Conservation (phyloP, 2,329 filamentous ascomycete species). For the Colletotrichum sp. region DNA sequence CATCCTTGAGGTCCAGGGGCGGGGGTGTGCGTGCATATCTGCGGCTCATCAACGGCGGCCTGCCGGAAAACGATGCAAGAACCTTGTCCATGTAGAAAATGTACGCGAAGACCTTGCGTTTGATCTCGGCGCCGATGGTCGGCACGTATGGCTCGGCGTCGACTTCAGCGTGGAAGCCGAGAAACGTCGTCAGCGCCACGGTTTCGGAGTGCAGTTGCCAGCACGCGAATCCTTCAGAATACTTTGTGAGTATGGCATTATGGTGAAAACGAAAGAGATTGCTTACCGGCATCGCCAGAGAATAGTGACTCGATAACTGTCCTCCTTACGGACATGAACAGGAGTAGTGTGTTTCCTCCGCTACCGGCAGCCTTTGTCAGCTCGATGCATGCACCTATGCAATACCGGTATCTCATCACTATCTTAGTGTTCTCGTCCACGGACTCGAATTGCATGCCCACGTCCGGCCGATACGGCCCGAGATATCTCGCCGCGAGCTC, state of each 20-base stretch:
- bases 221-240: not conserved
- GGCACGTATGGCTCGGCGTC: slow-evolving; percentile 23
- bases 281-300: slow-evolving; percentile 38
- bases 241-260: not conserved
- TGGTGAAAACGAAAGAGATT: accelerated
- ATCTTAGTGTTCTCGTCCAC: slow-evolving; percentile 9
- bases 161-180: slow-evolving; percentile 27
- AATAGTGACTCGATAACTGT: slow-evolving; percentile 36
- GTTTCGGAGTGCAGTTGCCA: slow-evolving; percentile 33
- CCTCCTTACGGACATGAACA: slow-evolving; percentile 33
- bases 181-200: slow-evolving; percentile 29
- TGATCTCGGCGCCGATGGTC: slow-evolving; percentile 32
- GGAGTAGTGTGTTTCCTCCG: slow-evolving; percentile 34
- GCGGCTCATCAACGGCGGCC: slow-evolving; percentile 41
- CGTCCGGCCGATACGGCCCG: slow-evolving; percentile 6
- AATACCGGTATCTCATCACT: slow-evolving; percentile 23
- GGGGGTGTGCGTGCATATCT: slow-evolving; percentile 41
- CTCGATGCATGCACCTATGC: slow-evolving; percentile 26
- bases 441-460: not conserved
- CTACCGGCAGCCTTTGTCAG: slow-evolving; percentile 30
- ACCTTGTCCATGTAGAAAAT: slow-evolving; percentile 40
- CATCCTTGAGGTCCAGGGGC: slow-evolving; percentile 42
- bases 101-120: slow-evolving; percentile 32
- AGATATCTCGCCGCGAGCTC: slow-evolving; percentile 12
- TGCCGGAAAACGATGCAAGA: slow-evolving; percentile 44